A percentile compares a stretch with the other conserved stretches of the same genome.
These are phyloP conservation scores for Xylaria grammica DNA, from an alignment of 495 filamentous ascomycete genomes.

Conservation along the genomic window DNA sequence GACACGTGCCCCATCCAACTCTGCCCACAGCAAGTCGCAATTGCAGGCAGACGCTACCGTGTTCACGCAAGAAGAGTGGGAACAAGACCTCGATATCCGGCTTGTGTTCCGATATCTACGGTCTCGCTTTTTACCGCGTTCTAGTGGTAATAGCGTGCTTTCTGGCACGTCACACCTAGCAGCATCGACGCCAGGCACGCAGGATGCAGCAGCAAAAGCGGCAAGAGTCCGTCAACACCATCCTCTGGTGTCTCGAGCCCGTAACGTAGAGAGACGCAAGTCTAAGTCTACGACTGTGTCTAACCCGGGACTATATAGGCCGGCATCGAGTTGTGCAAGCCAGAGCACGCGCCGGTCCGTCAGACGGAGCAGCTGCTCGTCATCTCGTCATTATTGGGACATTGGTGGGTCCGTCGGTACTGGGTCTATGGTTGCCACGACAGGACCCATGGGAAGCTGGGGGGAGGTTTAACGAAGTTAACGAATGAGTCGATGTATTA, in stretches of 20 bases:
- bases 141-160: conserved; percentile 27
- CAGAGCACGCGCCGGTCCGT: conserved; percentile 73
- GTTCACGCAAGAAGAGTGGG: conserved; percentile 80
- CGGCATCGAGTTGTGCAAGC: conserved; percentile 74
- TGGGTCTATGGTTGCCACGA: conserved; percentile 67
- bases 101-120: conserved; percentile 88
- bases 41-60: conserved; percentile 25
- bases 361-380: conserved; percentile 64
- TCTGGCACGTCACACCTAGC: conserved; percentile 48
- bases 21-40: conserved; percentile 26
- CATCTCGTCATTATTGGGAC: conserved; percentile 76
- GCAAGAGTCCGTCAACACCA: conserved; percentile 85
- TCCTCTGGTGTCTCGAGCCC: conserved; percentile 70
- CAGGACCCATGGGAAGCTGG: conserved; percentile 72
- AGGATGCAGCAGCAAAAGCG: conserved; percentile 75
- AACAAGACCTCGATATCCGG: conserved; percentile 80
- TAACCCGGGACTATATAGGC: conserved; percentile 56
- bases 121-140: conserved; percentile 67
- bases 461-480: conserved; percentile 61
- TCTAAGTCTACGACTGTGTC: conserved; percentile 57
- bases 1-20: conserved; percentile 13
- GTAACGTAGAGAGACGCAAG: conserved; percentile 54
- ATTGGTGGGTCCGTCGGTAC: conserved; percentile 78
- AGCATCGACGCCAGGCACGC: conserved; percentile 49
- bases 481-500: conserved; percentile 6